Conservation (phyloP, 371 early-diverging fungal species). For the Neoconidiobolus thromboides region DNA sequence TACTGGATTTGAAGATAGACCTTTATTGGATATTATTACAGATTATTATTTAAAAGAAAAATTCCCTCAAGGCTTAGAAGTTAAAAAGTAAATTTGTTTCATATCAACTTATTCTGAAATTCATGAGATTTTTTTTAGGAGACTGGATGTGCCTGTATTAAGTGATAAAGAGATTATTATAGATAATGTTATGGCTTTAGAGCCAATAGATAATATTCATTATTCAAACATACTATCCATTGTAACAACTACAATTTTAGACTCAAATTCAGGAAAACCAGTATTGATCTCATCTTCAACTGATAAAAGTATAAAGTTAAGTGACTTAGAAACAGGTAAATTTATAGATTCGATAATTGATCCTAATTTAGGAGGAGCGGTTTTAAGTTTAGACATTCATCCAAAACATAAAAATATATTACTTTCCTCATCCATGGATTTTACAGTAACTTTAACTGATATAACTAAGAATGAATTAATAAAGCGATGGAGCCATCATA, state of each 20-base stretch:
- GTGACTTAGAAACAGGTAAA: constrained; percentile 16
- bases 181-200: neutral
- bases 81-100: neutral
- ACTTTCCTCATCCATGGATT: constrained; percentile 54
- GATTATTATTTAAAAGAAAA: constrained; percentile 6
- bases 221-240: constrained; percentile 27
- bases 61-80: constrained; percentile 11
- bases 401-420: constrained; percentile 29
- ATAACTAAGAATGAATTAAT: constrained; percentile 20
- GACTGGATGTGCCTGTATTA: too few relatives aligned
- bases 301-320: constrained; percentile 40
- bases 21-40: constrained; percentile 2
- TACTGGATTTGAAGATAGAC: constrained; percentile 15
- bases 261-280: constrained; percentile 11
- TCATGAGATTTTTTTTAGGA: neutral
- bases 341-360: constrained; percentile 15
- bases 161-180: too few relatives aligned
- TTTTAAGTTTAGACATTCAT: constrained; percentile 42
- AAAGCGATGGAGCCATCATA: constrained; percentile 39
- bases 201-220: constrained; percentile 18
- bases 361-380: constrained; percentile 32
- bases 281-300: constrained; percentile 19
- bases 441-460: constrained; percentile 33
- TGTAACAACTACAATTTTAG: constrained; percentile 10
- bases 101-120: neutral